These are phyloP conservation scores for Colletotrichum sp. DNA, from an alignment of 2,329 filamentous ascomycete species.

Conservation along the genomic window DNA sequence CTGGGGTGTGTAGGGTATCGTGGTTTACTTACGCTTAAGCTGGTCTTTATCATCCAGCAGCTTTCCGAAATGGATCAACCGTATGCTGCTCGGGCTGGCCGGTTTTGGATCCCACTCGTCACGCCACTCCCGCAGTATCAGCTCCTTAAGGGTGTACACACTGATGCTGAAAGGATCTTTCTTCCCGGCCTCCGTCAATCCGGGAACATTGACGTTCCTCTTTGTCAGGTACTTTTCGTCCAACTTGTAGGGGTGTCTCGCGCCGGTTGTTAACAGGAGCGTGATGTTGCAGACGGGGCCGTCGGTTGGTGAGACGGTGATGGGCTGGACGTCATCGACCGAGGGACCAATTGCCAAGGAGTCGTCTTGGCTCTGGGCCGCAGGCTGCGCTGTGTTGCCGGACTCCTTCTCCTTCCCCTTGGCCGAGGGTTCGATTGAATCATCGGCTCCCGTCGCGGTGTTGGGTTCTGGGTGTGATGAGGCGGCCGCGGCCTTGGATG, in stretches of 20 bases:
- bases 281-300: conserved; percentile 73
- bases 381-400: conserved; percentile 25
- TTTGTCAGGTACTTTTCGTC: conserved; percentile 85
- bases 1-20: background rate
- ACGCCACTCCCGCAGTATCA: conserved; percentile 92
- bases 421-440: conserved; percentile 18
- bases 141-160: conserved; percentile 90
- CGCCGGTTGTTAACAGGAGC: conserved; percentile 80
- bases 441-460: background rate
- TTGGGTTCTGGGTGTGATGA: background rate
- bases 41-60: conserved; percentile 87
- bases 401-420: conserved; percentile 40
- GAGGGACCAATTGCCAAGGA: conserved; percentile 48
- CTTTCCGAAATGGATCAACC: conserved; percentile 90
- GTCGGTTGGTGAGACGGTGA: conserved; percentile 34
- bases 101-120: conserved; percentile 90
- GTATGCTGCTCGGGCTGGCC: conserved; percentile 85
- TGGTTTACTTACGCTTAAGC: conserved; percentile 75
- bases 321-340: conserved; percentile 44
- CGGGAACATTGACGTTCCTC: conserved; percentile 78
- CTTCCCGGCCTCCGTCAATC: conserved; percentile 60
- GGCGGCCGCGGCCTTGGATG: conserved; percentile 2
- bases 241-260: conserved; percentile 87
- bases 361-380: conserved; percentile 36
- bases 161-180: conserved; percentile 88